A percentile compares a stretch with the other conserved stretches of the same genome.
phyloP scores from a whole-genome alignment of 805 yeast genomes.

The Wickerhamiella parazyma region DNA sequence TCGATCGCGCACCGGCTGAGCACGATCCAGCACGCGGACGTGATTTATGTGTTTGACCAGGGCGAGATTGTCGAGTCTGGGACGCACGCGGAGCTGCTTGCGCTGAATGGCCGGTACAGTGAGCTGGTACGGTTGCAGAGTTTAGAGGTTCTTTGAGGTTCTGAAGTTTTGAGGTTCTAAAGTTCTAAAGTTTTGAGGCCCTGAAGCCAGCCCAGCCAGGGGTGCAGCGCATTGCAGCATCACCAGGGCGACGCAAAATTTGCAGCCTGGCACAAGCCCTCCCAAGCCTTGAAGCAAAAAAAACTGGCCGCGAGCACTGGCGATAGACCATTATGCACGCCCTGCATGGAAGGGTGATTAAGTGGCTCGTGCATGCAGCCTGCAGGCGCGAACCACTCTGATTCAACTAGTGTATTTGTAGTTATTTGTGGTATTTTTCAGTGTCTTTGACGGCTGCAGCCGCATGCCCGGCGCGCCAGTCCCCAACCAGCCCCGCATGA shows the following conservation, averaged over 20 bases:
- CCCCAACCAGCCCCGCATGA: no score
- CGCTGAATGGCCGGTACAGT: slow-evolving; percentile 27
- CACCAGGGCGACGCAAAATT: no score
- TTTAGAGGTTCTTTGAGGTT: slow-evolving; percentile 17
- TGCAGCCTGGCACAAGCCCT: no score
- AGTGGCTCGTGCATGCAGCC: neutral
- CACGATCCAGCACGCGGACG: slow-evolving; percentile 50
- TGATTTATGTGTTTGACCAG: slow-evolving; percentile 44
- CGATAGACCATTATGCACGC: neutral
- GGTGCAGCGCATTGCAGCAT: no score
- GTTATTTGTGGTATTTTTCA: no score
- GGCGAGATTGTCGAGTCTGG: slow-evolving; percentile 55
- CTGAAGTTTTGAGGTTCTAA: neutral
- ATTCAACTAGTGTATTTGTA: no score
- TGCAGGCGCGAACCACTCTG: no score
- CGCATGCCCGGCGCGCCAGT: no score
- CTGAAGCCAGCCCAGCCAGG: no score
- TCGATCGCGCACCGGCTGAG: slow-evolving; percentile 78
- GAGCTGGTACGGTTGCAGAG: slow-evolving; percentile 31
- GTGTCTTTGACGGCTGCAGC: no score
- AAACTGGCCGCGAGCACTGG: neutral
- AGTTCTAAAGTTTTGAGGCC: no score
- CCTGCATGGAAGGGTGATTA: neutral
- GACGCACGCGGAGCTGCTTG: slow-evolving; percentile 35
- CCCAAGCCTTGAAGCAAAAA: no score